Conservation (phyloP, 1,139 yeast species). For the Petasospora rhodanensis region DNA sequence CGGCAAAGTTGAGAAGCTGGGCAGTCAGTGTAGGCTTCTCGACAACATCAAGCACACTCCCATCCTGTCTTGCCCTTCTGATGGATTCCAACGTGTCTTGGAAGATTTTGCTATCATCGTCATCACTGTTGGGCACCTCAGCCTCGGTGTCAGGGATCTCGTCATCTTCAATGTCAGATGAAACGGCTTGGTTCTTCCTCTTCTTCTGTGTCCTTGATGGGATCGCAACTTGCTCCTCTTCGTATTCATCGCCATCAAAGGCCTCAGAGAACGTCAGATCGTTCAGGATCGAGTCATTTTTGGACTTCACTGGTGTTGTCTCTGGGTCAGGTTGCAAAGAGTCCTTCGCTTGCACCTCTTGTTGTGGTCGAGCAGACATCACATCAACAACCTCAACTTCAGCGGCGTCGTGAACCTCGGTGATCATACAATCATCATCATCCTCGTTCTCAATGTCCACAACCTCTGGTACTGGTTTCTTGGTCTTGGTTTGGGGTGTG, state of each 20-base stretch:
- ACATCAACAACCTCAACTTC: neutral
- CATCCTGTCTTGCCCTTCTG: slow-evolving; percentile 2
- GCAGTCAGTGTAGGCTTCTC: slow-evolving; percentile 1
- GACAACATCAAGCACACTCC: neutral
- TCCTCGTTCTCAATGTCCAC: slow-evolving; percentile 1
- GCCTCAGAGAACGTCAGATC: slow-evolving; percentile 10
- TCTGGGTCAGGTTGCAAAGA: too few species aligned
- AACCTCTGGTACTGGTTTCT: slow-evolving; percentile 1
- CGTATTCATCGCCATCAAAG: slow-evolving; percentile 11
- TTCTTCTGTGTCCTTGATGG: too few species aligned
- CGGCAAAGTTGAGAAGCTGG: slow-evolving; percentile 13
- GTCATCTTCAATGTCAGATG: neutral
- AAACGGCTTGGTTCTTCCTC: neutral
- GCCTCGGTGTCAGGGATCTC: slow-evolving; percentile 6
- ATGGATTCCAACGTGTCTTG: slow-evolving; percentile 6
- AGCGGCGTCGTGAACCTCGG: slow-evolving; percentile 1
- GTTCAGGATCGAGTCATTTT: neutral
- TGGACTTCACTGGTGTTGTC: neutral
- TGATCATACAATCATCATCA: neutral
- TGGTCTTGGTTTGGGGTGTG: neutral
- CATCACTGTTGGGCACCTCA: slow-evolving; percentile 12
- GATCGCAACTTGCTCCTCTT: slow-evolving; percentile 1
- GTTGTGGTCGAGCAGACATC: neutral
- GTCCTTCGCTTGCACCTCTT: neutral
- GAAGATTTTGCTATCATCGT: slow-evolving; percentile 9